A percentile compares a stretch with the other conserved stretches of the same genome.
Conservation (phyloP, 805 yeast genomes). For the Saturnispora silvae region DNA sequence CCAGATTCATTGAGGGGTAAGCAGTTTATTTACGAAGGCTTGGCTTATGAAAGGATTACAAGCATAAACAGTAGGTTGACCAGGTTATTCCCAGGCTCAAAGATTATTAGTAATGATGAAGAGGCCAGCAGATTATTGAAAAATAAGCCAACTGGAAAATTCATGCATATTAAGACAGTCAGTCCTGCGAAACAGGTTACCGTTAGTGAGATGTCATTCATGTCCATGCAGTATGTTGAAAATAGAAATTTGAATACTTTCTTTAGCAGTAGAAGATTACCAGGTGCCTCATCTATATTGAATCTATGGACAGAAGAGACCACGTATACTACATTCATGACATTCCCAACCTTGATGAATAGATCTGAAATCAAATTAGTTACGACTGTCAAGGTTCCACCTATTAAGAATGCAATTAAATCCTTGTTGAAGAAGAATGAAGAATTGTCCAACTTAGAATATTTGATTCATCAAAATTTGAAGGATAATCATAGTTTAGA, state of each 20-base stretch:
- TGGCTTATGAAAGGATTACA: conserved; percentile 78
- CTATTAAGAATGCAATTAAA: conserved; percentile 71
- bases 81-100: conserved; percentile 72
- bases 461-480: conserved; percentile 35
- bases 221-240: conserved; percentile 64
- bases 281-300: conserved; percentile 59
- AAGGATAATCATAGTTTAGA: conserved; percentile 27
- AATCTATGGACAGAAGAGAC: conserved; percentile 87
- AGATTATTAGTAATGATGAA: conserved; percentile 45
- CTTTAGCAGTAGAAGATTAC: conserved; percentile 57
- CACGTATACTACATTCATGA: conserved; percentile 59
- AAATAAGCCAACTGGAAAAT: conserved; percentile 58
- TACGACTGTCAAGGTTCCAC: conserved; percentile 52
- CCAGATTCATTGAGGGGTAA: conserved; percentile 67
- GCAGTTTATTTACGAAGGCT: conserved; percentile 74
- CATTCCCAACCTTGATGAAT: conserved; percentile 85
- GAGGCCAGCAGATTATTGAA: conserved; percentile 42
- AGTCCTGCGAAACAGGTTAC: conserved; percentile 46
- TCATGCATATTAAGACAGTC: conserved; percentile 59
- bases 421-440: conserved; percentile 57
- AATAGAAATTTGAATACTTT: conserved; percentile 64
- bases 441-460: conserved; percentile 61
- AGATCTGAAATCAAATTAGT: conserved; percentile 57
- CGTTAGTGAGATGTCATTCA: conserved; percentile 39
- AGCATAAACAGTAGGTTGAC: conserved; percentile 70